Evolutionary conservation across 2,329 filamentous ascomycete species (phyloP), one percentile per base, ranked within the genome.

Genomic region (Daldinia eschscholtzii): DNA sequence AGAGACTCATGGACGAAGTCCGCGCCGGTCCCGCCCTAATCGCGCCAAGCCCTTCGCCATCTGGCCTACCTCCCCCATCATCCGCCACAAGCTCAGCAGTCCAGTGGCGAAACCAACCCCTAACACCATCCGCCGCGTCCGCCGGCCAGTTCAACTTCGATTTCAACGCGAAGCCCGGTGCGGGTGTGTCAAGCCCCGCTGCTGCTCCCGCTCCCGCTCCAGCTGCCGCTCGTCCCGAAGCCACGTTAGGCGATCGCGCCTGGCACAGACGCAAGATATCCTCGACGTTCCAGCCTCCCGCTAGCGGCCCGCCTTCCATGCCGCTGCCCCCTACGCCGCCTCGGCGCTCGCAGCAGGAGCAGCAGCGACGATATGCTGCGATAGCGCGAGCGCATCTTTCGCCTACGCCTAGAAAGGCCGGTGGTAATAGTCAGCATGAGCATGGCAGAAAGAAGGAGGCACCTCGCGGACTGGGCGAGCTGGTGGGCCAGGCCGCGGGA

Each of bases 221-320:
- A 2, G 7, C 33, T 9, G 62, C 73, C 10, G 70, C 75, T 2
- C 67, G 63, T n/a, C 26, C 67, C 10, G 57, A 64, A 2, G 57
- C 52, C 4, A 46, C 62, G 9, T 70, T 76, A 2, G 76, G 74
- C 28, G 73, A 77, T 18, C 75, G 75, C 33, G 76, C 76, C 13
- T 78, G 76, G 75, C 74, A 76, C 58, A 68, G 74, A 9, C 70
- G 75, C 42, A 75, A 74, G 55, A 35, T 75, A 1, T 77, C 74
- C 2, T 70, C 68, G 10, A 53, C 71, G 6, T 75, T 70, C 37
- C 72, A 66, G 42, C 74, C 75, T 9, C 66, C 71, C 15, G 42
- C 72, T 2, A 70, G 68, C 28, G 65, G 67, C 0, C 76, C 75
- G 4, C 73, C 72, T n/a, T 68, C 73, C 6, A 57, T 50, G 3